Base-by-base conservation (phyloP, 192 early-diverging fungal genomes). In the Backusella westeae region DNA sequence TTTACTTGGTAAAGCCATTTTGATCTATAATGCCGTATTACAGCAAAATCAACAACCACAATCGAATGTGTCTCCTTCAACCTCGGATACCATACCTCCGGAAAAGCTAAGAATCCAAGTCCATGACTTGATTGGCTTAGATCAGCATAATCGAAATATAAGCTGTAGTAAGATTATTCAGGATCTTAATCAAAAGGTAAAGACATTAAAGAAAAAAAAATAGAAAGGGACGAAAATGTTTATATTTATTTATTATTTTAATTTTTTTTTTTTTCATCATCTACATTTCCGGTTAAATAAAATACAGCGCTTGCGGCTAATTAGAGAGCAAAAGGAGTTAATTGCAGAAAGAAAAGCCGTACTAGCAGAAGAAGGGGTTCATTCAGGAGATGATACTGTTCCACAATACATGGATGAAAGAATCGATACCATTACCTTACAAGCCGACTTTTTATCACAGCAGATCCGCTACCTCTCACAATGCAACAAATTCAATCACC, bases 341-440 rank as follows among this genome's bases (percentile, higher is more conserved):
- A 15, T 80, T 26, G 39, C 41, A 39, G 79, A 80, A 56, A 59
- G 79, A 34, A 39, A 71, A 67, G 26, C 66, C 4, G 68, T 76
- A 1, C 19, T 80, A 23, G 66, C 35, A 36, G 75, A 73, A 10
- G 34, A 41, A 23, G 38, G 19, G 35, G 38, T 38, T 35, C 19
- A 10, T 23, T 32, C 70, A 4, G 46, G 72, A 68, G 46, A 67
- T 23, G 72, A 73, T 12, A 34, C 21, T 6, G 21, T 7, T n/a
- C 77, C 71, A 19, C 75, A 76, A 49, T 80, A 80, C 32, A 80
- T 80, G 79, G 79, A 80, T 39, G 79, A 76, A 34, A 63, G 79
- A 29, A 72, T 80, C 15, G 75, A 80, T 21, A 52, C 39, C 15
- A 77, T 77, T n/a, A 77, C 76, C 6, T 17, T 66, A 12, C 52